Percentiles rank a stretch among this genome's conserved stretches.
Conservation (phyloP, 2,329 filamentous ascomycete genomes). For the Fusarium illudens region DNA sequence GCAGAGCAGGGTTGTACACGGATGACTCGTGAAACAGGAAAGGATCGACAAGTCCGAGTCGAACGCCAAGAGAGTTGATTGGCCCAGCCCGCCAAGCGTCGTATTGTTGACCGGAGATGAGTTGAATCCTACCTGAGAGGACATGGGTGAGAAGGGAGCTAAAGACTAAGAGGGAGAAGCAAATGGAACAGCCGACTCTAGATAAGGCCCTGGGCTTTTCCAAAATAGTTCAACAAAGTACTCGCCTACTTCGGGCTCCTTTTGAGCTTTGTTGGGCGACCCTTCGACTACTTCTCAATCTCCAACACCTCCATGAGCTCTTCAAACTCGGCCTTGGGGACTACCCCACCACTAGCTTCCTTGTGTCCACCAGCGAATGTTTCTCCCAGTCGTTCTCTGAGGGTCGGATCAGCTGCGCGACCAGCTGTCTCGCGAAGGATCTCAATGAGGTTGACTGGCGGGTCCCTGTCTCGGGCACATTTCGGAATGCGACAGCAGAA, state of each 20-base stretch:
- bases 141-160: not conserved
- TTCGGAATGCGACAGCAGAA: conserved; percentile 72
- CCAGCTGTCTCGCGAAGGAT: conserved; percentile 62
- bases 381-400: conserved; percentile 62
- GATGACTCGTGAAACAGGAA: conserved; percentile 4
- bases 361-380: conserved; percentile 73
- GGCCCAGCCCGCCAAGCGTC: not conserved
- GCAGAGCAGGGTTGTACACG: conserved; percentile 11
- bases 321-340: conserved; percentile 68
- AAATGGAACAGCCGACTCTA: not conserved
- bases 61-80: not conserved
- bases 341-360: conserved; percentile 72
- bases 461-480: conserved; percentile 61
- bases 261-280: conserved; percentile 37
- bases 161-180: not conserved
- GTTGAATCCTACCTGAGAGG: not conserved
- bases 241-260: conserved; percentile 56
- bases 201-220: conserved; percentile 42
- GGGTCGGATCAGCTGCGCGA: conserved; percentile 48
- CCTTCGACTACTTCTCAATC: conserved; percentile 61
- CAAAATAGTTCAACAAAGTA: conserved; percentile 65
- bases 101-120: not conserved
- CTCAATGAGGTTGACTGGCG: conserved; percentile 70
- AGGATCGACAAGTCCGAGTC: not conserved
- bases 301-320: conserved; percentile 68